A percentile compares a stretch with the other conserved stretches of the same genome.
phyloP scores from a whole-genome alignment of 2,329 filamentous ascomycete genomes.

The Claviceps spartinae region DNA sequence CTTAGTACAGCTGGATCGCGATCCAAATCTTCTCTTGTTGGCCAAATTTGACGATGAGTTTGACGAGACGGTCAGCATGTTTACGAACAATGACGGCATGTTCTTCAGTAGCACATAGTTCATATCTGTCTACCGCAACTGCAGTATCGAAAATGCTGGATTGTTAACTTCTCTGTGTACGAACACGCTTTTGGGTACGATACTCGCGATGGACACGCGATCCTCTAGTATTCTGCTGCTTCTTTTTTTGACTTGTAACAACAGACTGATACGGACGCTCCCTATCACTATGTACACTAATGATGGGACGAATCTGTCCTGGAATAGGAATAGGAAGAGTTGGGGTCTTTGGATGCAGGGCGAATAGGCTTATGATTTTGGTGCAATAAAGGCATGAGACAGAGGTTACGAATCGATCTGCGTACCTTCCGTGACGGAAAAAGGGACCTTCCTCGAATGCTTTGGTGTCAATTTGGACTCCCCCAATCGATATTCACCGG shows the following conservation, averaged over 20 bases:
- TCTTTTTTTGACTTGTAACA: not conserved
- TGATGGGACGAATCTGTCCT: not conserved
- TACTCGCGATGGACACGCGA: not conserved
- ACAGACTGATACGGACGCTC: constrained; percentile 1
- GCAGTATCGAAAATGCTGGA: constrained; percentile 2
- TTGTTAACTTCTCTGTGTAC: constrained; percentile 6
- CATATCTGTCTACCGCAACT: constrained; percentile 1
- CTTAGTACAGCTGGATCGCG: constrained; percentile 30
- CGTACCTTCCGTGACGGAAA: constrained; percentile 5
- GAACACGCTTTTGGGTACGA: constrained; percentile 1
- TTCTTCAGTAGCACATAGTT: constrained; percentile 31
- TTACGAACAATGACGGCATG: constrained; percentile 35
- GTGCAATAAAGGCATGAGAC: constrained; percentile 4
- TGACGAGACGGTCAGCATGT: constrained; percentile 35
- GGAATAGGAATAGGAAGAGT: not conserved
- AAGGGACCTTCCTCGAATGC: constrained; percentile 4
- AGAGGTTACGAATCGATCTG: not conserved
- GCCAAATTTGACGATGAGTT: constrained; percentile 42
- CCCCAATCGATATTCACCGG: constrained; percentile 12
- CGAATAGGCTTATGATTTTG: constrained; percentile 9
- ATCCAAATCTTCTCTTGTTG: constrained; percentile 35
- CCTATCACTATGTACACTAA: constrained; percentile 3
- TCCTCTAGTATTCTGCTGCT: not conserved
- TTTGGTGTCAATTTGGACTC: constrained; percentile 9
- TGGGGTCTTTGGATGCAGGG: constrained; percentile 6